Percentiles rank a stretch among this genome's conserved stretches.
Conservation (phyloP, 1,284 basidiomycete genomes). For the Cronartium ribicola region DNA sequence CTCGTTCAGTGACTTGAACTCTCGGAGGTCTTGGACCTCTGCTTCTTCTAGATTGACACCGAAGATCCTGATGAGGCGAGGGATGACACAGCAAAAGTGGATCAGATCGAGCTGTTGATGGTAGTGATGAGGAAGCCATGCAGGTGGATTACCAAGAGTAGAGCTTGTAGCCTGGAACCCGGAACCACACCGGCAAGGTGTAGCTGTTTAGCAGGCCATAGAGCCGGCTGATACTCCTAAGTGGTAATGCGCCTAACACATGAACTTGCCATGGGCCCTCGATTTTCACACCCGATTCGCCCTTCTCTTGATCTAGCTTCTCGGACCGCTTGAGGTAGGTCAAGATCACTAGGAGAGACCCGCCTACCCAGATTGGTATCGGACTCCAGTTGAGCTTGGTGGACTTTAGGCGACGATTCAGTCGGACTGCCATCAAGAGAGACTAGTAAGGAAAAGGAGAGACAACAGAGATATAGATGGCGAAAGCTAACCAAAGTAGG, state of each 20-base stretch:
- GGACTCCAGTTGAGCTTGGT: constrained; percentile 68
- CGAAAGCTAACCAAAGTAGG: neutral
- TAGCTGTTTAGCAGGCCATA: constrained; percentile 90
- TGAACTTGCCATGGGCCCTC: constrained; percentile 96
- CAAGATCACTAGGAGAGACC: constrained; percentile 74
- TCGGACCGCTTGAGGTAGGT: constrained; percentile 46
- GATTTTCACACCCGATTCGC: constrained; percentile 65
- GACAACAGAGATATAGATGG: neutral
- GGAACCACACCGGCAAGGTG: constrained; percentile 81
- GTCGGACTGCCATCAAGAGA: neutral
- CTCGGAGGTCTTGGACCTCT: constrained; percentile 68
- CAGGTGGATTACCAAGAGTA: constrained; percentile 60
- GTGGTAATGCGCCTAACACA: constrained; percentile 87
- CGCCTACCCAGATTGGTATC: constrained; percentile 84
- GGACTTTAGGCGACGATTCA: constrained; percentile 10
- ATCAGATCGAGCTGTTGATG: neutral
- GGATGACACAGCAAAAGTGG: neutral
- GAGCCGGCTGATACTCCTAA: constrained; percentile 85
- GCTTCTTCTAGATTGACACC: constrained; percentile 93
- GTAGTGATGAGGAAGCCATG: neutral
- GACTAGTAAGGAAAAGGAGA: neutral
- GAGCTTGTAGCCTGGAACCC: constrained; percentile 77
- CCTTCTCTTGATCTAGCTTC: constrained; percentile 52
- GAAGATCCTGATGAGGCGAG: constrained; percentile 58
- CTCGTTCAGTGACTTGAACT: constrained; percentile 78